These are phyloP conservation scores for Tieghemostelium lacteum DNA, from an alignment of 78 protist genomes.

Conservation along the genomic window DNA sequence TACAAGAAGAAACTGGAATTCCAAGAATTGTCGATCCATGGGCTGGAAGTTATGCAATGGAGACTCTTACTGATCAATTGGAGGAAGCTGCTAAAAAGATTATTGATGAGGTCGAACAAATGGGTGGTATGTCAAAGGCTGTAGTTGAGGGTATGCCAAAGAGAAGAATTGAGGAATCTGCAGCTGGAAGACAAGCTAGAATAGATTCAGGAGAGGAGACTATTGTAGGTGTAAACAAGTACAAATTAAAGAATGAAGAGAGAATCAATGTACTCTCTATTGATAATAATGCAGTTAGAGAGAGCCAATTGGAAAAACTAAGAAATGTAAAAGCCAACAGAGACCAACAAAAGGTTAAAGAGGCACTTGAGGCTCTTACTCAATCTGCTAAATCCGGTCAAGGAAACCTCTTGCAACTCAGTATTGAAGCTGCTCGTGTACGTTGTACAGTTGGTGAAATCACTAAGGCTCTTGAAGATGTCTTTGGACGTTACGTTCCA, in stretches of 20 bases:
- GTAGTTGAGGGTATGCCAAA: constrained; percentile 96
- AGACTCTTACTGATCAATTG: constrained; percentile 93
- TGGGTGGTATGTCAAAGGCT: constrained; percentile 97
- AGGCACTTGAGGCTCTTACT: constrained; percentile 78
- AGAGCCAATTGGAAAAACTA: constrained; percentile 72
- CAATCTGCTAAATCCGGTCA: constrained; percentile 55
- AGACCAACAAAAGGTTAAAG: constrained; percentile 25
- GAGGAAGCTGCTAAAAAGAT: constrained; percentile 71
- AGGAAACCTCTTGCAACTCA: constrained; percentile 80
- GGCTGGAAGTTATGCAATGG: constrained; percentile 98
- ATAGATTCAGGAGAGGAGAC: constrained; percentile 91
- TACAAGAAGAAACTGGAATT: constrained; percentile 95
- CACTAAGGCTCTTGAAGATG: constrained; percentile 90
- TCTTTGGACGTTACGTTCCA: constrained; percentile 78
- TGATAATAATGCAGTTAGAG: constrained; percentile 86
- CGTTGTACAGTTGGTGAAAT: constrained; percentile 98
- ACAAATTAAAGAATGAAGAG: constrained; percentile 83
- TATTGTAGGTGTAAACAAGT: constrained; percentile 98
- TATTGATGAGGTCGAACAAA: constrained; percentile 85
- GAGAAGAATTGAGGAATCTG: constrained; percentile 96
- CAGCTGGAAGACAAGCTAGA: constrained; percentile 95
- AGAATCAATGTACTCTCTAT: constrained; percentile 84
- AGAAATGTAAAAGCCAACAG: constrained; percentile 70
- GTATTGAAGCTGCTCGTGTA: constrained; percentile 93
- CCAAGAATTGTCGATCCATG: constrained; percentile 94